Evolutionary conservation across 495 filamentous ascomycete species (phyloP), one percentile per base, ranked within the genome.

Genomic region (Xeromyces bisporus): DNA sequence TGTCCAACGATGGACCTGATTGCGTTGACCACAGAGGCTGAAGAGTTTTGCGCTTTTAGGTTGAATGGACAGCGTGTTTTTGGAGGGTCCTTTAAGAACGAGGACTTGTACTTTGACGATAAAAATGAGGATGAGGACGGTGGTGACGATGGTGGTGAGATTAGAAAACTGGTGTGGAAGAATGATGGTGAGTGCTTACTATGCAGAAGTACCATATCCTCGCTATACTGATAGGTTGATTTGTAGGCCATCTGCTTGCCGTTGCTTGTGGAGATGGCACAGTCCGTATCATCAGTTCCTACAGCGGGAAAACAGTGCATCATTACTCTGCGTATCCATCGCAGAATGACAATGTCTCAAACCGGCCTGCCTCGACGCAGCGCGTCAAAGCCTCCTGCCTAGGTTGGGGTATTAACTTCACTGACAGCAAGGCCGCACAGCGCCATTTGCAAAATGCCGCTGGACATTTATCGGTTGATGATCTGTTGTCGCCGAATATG

Each of bases 1-100:
- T 87, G 81, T 55, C 83, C 84, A 7, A 71, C 71, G 15, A 80
- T 87, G 69, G 80, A 89, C 53, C 64, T 93, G 32, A 56, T 82
- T 24, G 75, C 75, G 8, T 56, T 82, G 20, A 76, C 73, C n/a
- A 74, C 74, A 3, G 55, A 67, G 9, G 69, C 77, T 35, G 65
- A 73, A 15, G 60, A 72, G 32, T 46, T 82, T 23, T 52, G 65
- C 32, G 67, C 79, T 7, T 79, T 69, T 43, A 58, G 82, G 39
- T 41, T 81, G 29, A 83, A 79, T 32, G 73, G 73, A 0, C 75
- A 78, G 42, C 56, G 64, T 3, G 73, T 78, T 2, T 76, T 87
- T 43, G 72, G 79, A 6, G 55, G 48, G 9, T 60, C 56, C 1
- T 58, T 60, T 33, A 5, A 4, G 4, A 48, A 48, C 8, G 54